Base-by-base conservation (phyloP, 139 green algal species). In the Closterium sp. region DNA sequence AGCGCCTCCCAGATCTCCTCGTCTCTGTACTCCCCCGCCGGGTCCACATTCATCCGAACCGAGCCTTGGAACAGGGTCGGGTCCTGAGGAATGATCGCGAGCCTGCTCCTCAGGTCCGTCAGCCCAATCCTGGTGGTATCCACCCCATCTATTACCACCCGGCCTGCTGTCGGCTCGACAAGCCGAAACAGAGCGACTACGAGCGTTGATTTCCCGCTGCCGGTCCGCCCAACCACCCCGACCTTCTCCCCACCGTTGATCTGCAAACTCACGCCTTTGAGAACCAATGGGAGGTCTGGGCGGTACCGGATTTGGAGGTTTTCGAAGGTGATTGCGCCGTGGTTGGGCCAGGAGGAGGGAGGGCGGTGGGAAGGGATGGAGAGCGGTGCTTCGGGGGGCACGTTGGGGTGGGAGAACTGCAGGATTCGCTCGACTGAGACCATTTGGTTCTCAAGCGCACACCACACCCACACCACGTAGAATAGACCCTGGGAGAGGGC, bases 31-130 rank as follows among this genome's bases (percentile, higher is more conserved):
- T 97, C 88, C 9, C 94, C 95, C 92, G 99, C 98, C 2, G 98
- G 98, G 92, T 99, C 97, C 86, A 99, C 92, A 95, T 99, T 99
- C 91, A 30, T 95, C 34, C 98, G 95, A 29, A 99, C 93, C 17
- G 93, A 97, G 84, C 98, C 98, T 31, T 93, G 96, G 92, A 99
- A 99, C 62, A 99, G 96, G 42, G 98, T 96, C 0, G 98, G 97
- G 62, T 99, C 98, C 95, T 99, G 97, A 6, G 92, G 97, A 88
- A 98, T 97, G 93, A 97, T 97, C 89, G 95, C 95, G 31, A 98
- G 91, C 85, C 93, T 89, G 30, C 90, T 94, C 50, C 97, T 94
- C 32, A 98, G 95, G 62, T 96, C 94, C 22, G 92, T 84, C 86
- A 98, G 91, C 6, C 97, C 96, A 21, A 99, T 96, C 50, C 90